Base-by-base conservation (phyloP, 1,284 basidiomycete species). In the Blastosporella zonata region DNA sequence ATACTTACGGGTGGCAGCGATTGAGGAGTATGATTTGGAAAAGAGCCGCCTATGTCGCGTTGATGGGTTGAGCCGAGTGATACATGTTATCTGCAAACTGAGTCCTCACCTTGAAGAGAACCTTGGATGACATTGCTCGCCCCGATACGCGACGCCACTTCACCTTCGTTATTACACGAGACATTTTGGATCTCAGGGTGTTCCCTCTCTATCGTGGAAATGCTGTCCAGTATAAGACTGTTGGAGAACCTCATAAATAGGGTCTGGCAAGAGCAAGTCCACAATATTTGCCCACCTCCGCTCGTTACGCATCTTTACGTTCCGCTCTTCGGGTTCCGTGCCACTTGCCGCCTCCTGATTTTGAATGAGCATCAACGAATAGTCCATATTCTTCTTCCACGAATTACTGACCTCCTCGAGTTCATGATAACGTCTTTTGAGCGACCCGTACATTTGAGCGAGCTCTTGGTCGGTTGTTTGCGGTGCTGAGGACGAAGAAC, bases 361-460 rank as follows among this genome's bases (percentile, higher is more conserved):
- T 76, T 78, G 20, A 4, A 21, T 10, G 36, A 37, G 18, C 5
- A 62, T 66, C 56, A 68, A 63, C 59, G 59, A 52, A 41, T 46
- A 43, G 47, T 62, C 54, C 61, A 53, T 20, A 17, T 22, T 18
- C 8, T 10, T 31, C 8, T 31, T 12, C 4, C 6, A 15, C 5
- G 6, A 3, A 45, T 39, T 40, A 69, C 75, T 55, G 28, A 85
- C 84, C 73, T 85, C 78, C 59, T 85, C 84, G 38, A 86, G 73
- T 50, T 85, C 81, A 55, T 77, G 76, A 61, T 77, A 82, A 33
- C 77, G 77, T 43, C 79, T 67, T 59, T 86, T 86, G 43, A 84
- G 68, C 50, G 72, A 76, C 56, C 71, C 76, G 64, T 84, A 82
- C 63, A 82, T 84, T 66, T 83, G 81, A 36, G 61, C 59, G 47